Base-by-base conservation (phyloP, 768 basidiomycete genomes). In the Leccinum aurantiacum region DNA sequence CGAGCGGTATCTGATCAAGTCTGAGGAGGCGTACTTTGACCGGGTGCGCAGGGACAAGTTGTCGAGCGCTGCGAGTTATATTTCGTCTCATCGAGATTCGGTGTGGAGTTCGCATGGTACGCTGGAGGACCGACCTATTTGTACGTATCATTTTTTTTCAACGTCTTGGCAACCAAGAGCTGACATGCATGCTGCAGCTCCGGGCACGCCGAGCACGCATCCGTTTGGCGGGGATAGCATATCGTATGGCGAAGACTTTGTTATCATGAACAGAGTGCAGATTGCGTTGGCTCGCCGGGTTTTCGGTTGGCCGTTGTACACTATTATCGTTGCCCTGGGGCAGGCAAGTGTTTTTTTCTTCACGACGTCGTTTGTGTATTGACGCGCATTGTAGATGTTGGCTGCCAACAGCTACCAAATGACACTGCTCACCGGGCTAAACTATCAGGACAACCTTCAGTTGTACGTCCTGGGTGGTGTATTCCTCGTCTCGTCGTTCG, bases 341-440 rank as follows among this genome's bases (percentile, higher is more conserved):
- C 94, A 92, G 80, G 84, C 85, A 52, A 50, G 82, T 66, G 47
- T 29, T 54, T 63, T 58, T 24, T 15, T n/a, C 15, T 17, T 9
- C 22, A 55, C 57, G 17, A 11, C 25, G 31, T 35, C 33, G 11
- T 27, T 13, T 48, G 29, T 8, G 38, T 54, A 22, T 59, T 64
- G 37, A 67, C 37, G 33, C 19, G 25, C 25, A 46, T 60, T 37
- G 14, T 25, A 89, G 84, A 93, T 94, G 89, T 75, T 94, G 63
- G 87, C 89, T 58, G 93, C 93, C 3, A 93, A 92, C 31, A 95
- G 93, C 69, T 97, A 95, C 84, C 95, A 97, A 76, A 90, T 96
- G 69, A 95, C 93, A 17, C 77, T 97, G 37, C 80, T 96, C 19
- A 89, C 90, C 19, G 95, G 95, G 55, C 85, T 88, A 67, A 94